A percentile compares a stretch with the other conserved stretches of the same genome.
phyloP scores from a whole-genome alignment of 208 protist genomes.

The Acanthamoeba healyi region DNA sequence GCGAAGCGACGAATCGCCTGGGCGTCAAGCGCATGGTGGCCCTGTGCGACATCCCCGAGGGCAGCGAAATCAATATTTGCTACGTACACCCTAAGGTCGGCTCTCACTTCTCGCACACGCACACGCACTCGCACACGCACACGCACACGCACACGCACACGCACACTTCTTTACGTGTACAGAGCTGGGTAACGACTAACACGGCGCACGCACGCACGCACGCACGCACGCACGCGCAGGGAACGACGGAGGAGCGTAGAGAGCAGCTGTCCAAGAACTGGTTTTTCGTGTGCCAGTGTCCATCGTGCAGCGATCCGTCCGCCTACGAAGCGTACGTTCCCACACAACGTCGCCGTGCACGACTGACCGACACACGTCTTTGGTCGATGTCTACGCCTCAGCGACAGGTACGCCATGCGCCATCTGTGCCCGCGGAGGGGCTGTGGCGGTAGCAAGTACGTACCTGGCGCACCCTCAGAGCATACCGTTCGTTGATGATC shows the following conservation, averaged over 20 bases:
- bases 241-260: neutral
- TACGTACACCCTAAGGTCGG: slow-evolving; percentile 9
- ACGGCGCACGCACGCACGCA: neutral
- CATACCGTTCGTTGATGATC: too few species aligned
- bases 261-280: neutral
- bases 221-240: too few species aligned
- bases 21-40: neutral
- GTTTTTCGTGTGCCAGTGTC: slow-evolving; percentile 15
- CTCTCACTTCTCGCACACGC: neutral
- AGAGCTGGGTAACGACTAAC: too few species aligned
- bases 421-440: neutral
- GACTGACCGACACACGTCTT: neutral
- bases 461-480: neutral
- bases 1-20: too few species aligned
- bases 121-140: too few species aligned
- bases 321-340: neutral
- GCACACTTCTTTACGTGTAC: too few species aligned
- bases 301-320: neutral
- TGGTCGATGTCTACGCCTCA: neutral
- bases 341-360: neutral
- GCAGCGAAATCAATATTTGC: neutral
- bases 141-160: too few species aligned
- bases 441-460: neutral
- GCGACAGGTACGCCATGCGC: neutral
- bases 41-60: slow-evolving; percentile 21